phyloP scores from a whole-genome alignment of 345 rosid genomes.

The Hibiscus mutabilis region DNA sequence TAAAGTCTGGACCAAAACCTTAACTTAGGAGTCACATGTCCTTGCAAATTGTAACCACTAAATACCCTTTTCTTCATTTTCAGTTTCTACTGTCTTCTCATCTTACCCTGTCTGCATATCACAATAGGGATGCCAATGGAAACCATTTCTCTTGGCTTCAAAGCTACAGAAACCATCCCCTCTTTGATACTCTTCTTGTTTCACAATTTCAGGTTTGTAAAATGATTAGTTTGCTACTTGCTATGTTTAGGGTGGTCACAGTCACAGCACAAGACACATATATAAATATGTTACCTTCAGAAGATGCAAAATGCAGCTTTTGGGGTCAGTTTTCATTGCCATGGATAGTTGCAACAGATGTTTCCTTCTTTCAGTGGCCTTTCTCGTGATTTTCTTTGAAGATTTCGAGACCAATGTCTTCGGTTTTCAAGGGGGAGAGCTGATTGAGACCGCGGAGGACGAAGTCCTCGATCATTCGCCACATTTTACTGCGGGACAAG shows the following conservation, averaged over 20 bases:
- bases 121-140: not conserved
- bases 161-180: constrained; percentile 21
- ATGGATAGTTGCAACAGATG: constrained; percentile 24
- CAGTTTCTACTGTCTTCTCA: not conserved
- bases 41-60: too few relatives aligned
- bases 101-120: not conserved
- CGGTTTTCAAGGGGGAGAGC: constrained; percentile 11
- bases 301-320: constrained; percentile 5
- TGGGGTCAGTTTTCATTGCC: constrained; percentile 4
- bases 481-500: not conserved
- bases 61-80: not conserved
- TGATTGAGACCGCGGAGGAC: constrained; percentile 14
- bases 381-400: constrained; percentile 12
- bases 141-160: constrained; percentile 27
- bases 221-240: not conserved
- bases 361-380: constrained; percentile 8
- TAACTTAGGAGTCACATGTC: constrained; percentile 18
- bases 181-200: constrained; percentile 27
- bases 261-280: not conserved
- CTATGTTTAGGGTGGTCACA: not conserved
- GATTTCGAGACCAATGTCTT: constrained; percentile 12
- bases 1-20: constrained; percentile 4
- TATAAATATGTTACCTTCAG: constrained; percentile 23
- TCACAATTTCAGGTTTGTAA: not conserved
- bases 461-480: constrained; percentile 13